phyloP scores from a whole-genome alignment of 2,329 filamentous ascomycete genomes.

The Grosmannia penicillata region DNA sequence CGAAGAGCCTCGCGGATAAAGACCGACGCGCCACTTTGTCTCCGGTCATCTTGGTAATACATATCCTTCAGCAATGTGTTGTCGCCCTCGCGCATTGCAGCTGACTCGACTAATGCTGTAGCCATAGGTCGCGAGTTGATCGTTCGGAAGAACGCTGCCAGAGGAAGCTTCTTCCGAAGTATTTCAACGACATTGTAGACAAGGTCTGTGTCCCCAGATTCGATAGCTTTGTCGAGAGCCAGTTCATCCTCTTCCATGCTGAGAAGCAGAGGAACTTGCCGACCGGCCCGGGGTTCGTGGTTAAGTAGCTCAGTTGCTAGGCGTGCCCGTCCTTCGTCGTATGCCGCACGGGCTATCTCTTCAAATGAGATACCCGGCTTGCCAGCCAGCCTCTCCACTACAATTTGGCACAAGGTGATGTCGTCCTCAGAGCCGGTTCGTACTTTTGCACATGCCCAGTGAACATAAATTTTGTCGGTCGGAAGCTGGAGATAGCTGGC shows the following conservation, averaged over 20 bases:
- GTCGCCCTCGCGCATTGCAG: conserved; percentile 53
- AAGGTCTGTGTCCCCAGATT: conserved; percentile 87
- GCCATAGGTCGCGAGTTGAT: conserved; percentile 78
- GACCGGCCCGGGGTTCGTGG: conserved; percentile 86
- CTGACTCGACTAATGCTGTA: conserved; percentile 77
- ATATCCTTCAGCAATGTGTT: conserved; percentile 82
- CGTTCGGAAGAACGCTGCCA: conserved; percentile 82
- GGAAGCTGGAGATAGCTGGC: conserved; percentile 77
- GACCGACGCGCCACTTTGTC: conserved; percentile 75
- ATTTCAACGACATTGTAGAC: conserved; percentile 80
- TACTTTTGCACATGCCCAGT: conserved; percentile 94
- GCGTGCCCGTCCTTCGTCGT: conserved; percentile 81
- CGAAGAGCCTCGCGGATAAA: conserved; percentile 71
- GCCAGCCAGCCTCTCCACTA: conserved; percentile 73
- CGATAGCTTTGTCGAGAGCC: conserved; percentile 89
- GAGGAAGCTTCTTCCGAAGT: conserved; percentile 76
- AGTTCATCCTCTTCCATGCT: conserved; percentile 94
- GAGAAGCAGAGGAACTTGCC: conserved; percentile 83
- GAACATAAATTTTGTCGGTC: conserved; percentile 81
- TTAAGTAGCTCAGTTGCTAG: conserved; percentile 85
- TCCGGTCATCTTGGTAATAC: conserved; percentile 92
- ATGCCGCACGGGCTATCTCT: conserved; percentile 79
- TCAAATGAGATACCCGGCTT: conserved; percentile 94
- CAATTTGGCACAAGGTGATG: conserved; percentile 69
- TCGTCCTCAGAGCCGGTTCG: conserved; percentile 73